phyloP scores from a whole-genome alignment of 1,139 yeast genomes.

The Spathaspora jeffriesii region DNA sequence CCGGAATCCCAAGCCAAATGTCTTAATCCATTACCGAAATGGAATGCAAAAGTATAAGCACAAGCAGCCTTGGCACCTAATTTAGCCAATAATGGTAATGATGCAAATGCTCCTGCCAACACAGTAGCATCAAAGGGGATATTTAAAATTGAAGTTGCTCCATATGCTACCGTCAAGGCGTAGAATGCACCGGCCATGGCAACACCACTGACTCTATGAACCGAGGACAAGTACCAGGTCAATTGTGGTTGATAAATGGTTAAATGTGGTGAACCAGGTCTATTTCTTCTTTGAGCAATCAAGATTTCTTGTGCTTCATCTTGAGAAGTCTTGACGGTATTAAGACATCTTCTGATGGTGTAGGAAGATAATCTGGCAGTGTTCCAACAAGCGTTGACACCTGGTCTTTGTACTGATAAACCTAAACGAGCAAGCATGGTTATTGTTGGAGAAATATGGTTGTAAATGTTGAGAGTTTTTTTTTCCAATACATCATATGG shows the following conservation, averaged over 20 bases:
- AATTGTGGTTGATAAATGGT: constrained; percentile 88
- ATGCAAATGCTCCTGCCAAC: constrained; percentile 54
- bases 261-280: constrained; percentile 94
- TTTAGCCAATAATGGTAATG: constrained; percentile 65
- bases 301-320: constrained; percentile 70
- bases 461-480: not conserved
- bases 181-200: constrained; percentile 79
- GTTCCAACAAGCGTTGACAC: constrained; percentile 4
- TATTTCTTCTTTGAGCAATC: constrained; percentile 77
- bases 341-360: constrained; percentile 29
- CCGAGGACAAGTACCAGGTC: constrained; percentile 75
- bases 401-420: constrained; percentile 13
- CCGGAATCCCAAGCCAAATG: constrained; percentile 94
- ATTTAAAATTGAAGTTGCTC: constrained; percentile 67
- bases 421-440: constrained; percentile 18
- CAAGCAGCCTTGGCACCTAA: constrained; percentile 65
- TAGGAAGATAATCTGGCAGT: constrained; percentile 4
- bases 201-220: constrained; percentile 91
- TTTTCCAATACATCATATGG: not conserved
- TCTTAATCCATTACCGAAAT: constrained; percentile 83
- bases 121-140: constrained; percentile 63
- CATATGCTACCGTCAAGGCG: constrained; percentile 74
- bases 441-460: not conserved
- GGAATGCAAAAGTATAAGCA: constrained; percentile 87
- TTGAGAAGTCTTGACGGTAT: constrained; percentile 62